Evolutionary conservation across 129 eudicot genomes (phyloP).

Genomic region (sunflower (Helianthus annuus)): DNA sequence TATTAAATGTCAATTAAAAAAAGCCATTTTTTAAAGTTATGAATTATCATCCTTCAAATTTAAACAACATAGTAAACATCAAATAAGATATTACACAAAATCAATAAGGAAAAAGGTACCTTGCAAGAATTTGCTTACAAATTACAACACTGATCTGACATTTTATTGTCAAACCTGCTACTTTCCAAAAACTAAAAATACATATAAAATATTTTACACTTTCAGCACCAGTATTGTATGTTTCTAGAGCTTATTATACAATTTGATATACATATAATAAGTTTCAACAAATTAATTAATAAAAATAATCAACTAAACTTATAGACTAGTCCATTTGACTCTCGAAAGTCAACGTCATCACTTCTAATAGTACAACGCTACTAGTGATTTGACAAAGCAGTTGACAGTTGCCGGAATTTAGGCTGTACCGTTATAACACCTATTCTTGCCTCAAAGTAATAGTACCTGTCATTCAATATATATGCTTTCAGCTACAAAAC

Average conservation of each 20-base stretch:
- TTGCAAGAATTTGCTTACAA: background rate
- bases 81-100: background rate
- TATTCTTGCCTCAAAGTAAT: constrained; percentile 58
- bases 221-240: constrained; percentile 1
- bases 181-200: background rate
- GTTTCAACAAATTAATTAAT: background rate
- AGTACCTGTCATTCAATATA: constrained; percentile 63
- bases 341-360: background rate
- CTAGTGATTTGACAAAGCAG: constrained; percentile 12
- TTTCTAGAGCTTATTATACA: constrained; percentile 24
- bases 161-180: constrained; percentile 3
- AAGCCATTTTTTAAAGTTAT: too few species aligned
- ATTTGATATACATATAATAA: constrained; percentile 4
- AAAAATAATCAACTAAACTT: background rate
- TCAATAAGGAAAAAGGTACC: background rate
- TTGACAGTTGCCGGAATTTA: constrained; percentile 52
- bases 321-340: background rate
- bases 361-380: background rate
- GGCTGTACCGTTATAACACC: constrained; percentile 76
- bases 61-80: too few species aligned
- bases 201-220: constrained; percentile 14
- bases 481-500: constrained; percentile 14
- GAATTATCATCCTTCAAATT: too few species aligned
- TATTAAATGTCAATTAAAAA: too few species aligned
- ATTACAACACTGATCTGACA: constrained; percentile 3